Base-by-base conservation (phyloP, 176 grass and related monocot genomes). In the Musa troglodytarum region DNA sequence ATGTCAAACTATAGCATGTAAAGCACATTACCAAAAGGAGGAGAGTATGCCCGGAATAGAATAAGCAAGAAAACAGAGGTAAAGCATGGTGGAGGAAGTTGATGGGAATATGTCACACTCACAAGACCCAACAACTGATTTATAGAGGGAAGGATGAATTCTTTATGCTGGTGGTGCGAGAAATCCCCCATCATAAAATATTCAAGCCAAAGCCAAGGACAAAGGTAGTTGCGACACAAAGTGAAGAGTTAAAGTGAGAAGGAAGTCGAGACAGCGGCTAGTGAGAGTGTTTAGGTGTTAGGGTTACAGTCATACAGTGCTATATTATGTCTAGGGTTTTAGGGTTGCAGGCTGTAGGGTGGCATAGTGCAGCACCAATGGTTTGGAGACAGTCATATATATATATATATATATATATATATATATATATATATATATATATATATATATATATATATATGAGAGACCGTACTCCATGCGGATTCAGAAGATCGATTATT, bases 271-370 rank as follows among this genome's bases (percentile, higher is more conserved):
- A n/a, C 20, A n/a, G 57, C 7, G 17, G 15, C 34, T 43, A 4
- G 34, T 6, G 34, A 43, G 34, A 43, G 34, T 43, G 34, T 43
- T 43, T 43, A 43, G 34, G 34, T 43, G 34, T 43, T 43, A 43
- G 65, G 25, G 67, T 69, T 69, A 49, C 67, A 69, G 67, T 69
- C 29, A 49, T 43, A 19, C 67, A 69, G 67, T 19, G 67, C 16
- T 43, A 43, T 43, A 43, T 43, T 43, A 43, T 43, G 34, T 43
- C 34, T 43, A 43, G 34, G 34, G 34, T 43, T 43, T 50, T 69
- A 69, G 67, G 67, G 67, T 69, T 69, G 67, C 67, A 69, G 67
- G 67, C 26, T 17, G 67, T 69, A 69, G 67, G 67, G 67, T 29
- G 67, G 67, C 67, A 69, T 10, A 69, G 29, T 50, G 67, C 67